Evolutionary conservation across 73 alveolate genomes (phyloP), one percentile per base, ranked within the genome.

Genomic region (Paramecium pentaurelia): DNA sequence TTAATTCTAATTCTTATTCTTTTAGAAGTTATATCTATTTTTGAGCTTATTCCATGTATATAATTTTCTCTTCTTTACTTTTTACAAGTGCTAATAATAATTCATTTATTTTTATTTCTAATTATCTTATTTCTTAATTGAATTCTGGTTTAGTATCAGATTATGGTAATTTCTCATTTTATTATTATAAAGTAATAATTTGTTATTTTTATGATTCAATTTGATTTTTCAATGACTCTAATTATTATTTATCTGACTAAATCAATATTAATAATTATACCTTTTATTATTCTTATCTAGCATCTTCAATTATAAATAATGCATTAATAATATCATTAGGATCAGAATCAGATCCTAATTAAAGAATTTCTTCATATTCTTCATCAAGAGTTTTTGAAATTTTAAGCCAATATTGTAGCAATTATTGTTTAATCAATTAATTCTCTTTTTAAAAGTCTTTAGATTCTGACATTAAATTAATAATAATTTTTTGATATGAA

Each of bases 301-400:
- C 91, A 44, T 80, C 91, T 27, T 80, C 91, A n/a, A 80, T 42
- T 3, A 80, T 80, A 42, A 80, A 80, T 40, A 80, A 47, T 42
- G 91, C 40, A 80, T 80, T 80, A 4, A 80, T 28, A 32, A 80
- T 80, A 47, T 80, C 91, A 20, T 25, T 49, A 4, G 58, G 22
- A 47, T 80, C 91, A 27, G 91, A 45, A 20, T 80, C 73, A 18
- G 44, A 25, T 6, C 91, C 91, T 1, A 80, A 80, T 25, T 80
- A 27, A 25, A 47, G 49, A 45, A 80, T 80, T 25, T 80, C 91
- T 49, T 80, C 91, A 27, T 32, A 80, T 22, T 80, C 91, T 3
- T 80, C 91, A 80, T 80, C 58, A 27, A 80, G 58, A 2, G 77
- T 80, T 47, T 80, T 80, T 25, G 91, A 40, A 6, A 80, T 14